Evolutionary conservation across 1,284 basidiomycete genomes (phyloP).

Genomic region (Moesziomyces globuligerus): DNA sequence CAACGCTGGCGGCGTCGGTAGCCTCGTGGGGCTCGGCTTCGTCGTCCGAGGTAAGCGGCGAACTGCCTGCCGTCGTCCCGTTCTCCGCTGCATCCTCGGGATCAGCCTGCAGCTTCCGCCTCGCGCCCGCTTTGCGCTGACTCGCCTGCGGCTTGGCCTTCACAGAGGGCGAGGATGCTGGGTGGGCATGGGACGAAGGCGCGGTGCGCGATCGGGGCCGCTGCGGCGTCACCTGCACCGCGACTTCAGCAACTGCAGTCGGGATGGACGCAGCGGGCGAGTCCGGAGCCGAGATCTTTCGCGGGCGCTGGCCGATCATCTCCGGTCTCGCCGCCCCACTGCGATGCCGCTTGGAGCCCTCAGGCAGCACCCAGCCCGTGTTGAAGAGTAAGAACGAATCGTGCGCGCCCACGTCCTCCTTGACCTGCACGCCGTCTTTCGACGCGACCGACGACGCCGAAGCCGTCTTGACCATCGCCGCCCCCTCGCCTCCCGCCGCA

Average conservation of each 20-base stretch:
- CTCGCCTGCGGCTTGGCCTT: conserved; percentile 6
- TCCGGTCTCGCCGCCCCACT: conserved; percentile 20
- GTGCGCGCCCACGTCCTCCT: conserved; percentile 74
- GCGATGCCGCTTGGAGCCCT: conserved; percentile 69
- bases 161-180: background rate
- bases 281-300: conserved; percentile 48
- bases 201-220: conserved; percentile 29
- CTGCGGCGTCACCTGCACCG: conserved; percentile 8
- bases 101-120: too few species aligned
- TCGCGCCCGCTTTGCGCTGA: conserved; percentile 8
- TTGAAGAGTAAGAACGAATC: conserved; percentile 86
- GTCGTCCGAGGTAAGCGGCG: conserved; percentile 39
- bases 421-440: conserved; percentile 70
- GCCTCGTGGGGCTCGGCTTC: too few species aligned
- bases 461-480: conserved; percentile 13
- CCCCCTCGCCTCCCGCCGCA: conserved; percentile 1
- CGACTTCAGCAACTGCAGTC: background rate
- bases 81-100: conserved; percentile 6
- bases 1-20: too few species aligned
- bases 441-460: conserved; percentile 58
- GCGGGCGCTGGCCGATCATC: conserved; percentile 35
- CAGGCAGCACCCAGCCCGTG: conserved; percentile 85
- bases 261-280: conserved; percentile 18
- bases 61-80: conserved; percentile 16
- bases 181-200: conserved; percentile 11